Evolutionary conservation across 148 eudicot species (phyloP), one percentile per base, ranked within the genome.

Genomic region (Rhododendron williamsianum): DNA sequence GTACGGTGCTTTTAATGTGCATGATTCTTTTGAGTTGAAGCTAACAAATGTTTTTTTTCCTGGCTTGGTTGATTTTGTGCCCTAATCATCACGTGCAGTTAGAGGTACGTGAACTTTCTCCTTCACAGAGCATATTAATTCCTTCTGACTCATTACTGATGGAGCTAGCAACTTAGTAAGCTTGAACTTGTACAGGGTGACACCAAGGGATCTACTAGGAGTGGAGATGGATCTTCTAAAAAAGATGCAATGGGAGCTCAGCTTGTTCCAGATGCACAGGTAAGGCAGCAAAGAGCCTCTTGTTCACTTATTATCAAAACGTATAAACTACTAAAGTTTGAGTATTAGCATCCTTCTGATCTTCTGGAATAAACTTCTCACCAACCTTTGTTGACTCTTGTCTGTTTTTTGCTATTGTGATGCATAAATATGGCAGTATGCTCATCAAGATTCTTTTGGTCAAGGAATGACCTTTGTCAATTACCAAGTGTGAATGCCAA

Each of bases 141-240:
- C 36, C 15, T 16, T 54, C 11, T 82, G 38, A 41, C 27, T 63
- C 4, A 45, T 84, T 69, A 43, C 78, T 78, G 54, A 65, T 9
- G 25, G 33, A 46, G 79, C 52, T 76, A 13, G 38, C 41, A 30
- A 71, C 76, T 71, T 30, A 71, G 21, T 52, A 82, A 81, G 60
- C 65, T 71, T 48, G 13, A 58, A 48, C 19, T 88, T 89, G 35
- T 36, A 41, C 87, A 96, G 98, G 98, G 98, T 84, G 98, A 96
- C 89, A 92, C 98, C 63, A 96, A 93, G 90, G 98, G 96, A 79
- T 91, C 98, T 90, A 89, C 91, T 45, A 92, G 93, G 91, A 92
- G 93, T 72, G 90, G 89, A 16, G 98, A 95, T 84, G 92, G 92
- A 77, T 76, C 94, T 83, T 89, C 91, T 45, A 92, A 87, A 90